Evolutionary conservation across 2,329 filamentous ascomycete genomes (phyloP).

Genomic region (Pochonia chlamydosporia): DNA sequence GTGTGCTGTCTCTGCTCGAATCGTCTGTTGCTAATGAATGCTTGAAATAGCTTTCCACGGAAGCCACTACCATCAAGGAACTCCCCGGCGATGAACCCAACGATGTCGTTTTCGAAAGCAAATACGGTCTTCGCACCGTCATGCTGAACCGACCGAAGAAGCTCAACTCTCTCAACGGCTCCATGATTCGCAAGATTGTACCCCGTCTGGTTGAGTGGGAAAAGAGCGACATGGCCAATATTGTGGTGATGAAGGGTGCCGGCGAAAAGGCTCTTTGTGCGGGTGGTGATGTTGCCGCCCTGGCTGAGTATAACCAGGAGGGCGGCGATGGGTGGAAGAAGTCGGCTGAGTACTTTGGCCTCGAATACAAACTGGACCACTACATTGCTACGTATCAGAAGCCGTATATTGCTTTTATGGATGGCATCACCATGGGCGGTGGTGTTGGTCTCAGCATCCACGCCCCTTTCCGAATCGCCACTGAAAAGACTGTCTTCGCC

Average conservation of each 20-base stretch:
- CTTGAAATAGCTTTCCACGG: conserved; percentile 25
- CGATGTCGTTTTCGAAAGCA: conserved; percentile 87
- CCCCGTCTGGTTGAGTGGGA: conserved; percentile 89
- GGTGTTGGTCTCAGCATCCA: conserved; percentile 92
- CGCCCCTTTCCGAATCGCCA: conserved; percentile 93
- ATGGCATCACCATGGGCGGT: conserved; percentile 97
- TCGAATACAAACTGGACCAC: conserved; percentile 96
- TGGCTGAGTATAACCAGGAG: conserved; percentile 67
- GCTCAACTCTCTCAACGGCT: conserved; percentile 85
- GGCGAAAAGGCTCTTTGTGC: conserved; percentile 85
- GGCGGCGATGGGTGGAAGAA: conserved; percentile 64
- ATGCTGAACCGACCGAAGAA: conserved; percentile 92
- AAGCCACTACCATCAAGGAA: conserved; percentile 41
- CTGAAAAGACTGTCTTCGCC: conserved; percentile 89
- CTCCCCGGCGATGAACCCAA: conserved; percentile 67
- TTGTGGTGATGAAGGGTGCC: conserved; percentile 85
- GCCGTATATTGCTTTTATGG: conserved; percentile 93
- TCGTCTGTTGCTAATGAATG: conserved; percentile 2
- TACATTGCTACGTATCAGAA: conserved; percentile 90
- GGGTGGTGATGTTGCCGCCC: conserved; percentile 79
- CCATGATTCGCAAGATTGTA: conserved; percentile 92
- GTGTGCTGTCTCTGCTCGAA: conserved; percentile 4
- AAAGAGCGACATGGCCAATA: conserved; percentile 89
- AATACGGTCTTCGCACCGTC: conserved; percentile 85
- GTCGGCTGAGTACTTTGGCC: conserved; percentile 80